phyloP scores from a whole-genome alignment of 768 basidiomycete species.

The Mrakia blollopis region DNA sequence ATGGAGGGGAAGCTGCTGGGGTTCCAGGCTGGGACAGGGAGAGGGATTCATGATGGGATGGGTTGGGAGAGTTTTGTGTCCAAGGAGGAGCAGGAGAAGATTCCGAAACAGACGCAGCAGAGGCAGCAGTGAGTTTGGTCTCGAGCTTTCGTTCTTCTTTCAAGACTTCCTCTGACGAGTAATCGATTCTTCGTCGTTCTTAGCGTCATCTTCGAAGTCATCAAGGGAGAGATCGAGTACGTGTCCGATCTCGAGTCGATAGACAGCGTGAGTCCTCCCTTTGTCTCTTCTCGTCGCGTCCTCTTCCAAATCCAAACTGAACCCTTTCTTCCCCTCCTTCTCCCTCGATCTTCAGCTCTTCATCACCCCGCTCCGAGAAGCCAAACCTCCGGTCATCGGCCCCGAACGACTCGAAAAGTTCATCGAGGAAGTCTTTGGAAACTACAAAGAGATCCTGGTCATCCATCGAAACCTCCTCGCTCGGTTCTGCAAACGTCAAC shows the following conservation, averaged over 20 bases:
- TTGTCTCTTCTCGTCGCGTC: background rate
- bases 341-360: conserved; percentile 66
- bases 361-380: conserved; percentile 45
- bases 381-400: conserved; percentile 65
- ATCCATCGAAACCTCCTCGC: conserved; percentile 42
- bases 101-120: conserved; percentile 71
- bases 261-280: conserved; percentile 54
- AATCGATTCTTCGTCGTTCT: background rate
- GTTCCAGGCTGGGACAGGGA: conserved; percentile 85
- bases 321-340: background rate
- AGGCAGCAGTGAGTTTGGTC: conserved; percentile 67
- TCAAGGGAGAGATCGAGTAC: conserved; percentile 93
- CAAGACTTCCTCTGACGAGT: background rate
- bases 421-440: conserved; percentile 29
- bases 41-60: conserved; percentile 49
- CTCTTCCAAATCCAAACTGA: conserved; percentile 10
- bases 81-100: conserved; percentile 56
- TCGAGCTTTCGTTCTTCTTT: background rate
- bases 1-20: conserved; percentile 74
- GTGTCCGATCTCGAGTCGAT: conserved; percentile 87
- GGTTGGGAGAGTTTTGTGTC: conserved; percentile 87
- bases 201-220: conserved; percentile 88
- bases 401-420: conserved; percentile 33
- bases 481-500: conserved; percentile 41
- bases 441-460: conserved; percentile 37